Evolutionary conservation across 176 grass and related monocot species (phyloP), one percentile per base, ranked within the genome.

Genomic region (Melocanna baccifera): DNA sequence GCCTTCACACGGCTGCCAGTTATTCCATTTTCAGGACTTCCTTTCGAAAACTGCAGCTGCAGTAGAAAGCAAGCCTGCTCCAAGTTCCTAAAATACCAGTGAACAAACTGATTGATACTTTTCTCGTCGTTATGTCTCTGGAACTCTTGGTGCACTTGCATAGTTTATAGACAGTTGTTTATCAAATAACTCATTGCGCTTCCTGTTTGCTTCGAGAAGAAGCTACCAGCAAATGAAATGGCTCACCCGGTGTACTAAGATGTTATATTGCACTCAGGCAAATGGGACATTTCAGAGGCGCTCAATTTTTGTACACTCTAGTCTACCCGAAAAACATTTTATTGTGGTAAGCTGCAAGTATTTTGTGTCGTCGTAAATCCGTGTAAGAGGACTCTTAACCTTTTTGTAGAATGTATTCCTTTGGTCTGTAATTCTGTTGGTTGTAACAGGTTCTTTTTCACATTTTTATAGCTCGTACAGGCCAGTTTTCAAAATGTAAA

Each of bases 341-440:
- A 39, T 37, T 67, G 64, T 47, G 19, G 57, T 59, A 71, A 83
- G 61, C 67, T 51, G 73, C 11, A 43, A 42, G 55, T 76, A 22
- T 87, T 56, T 68, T 87, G 50, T 62, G 46, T 73, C n/a, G 22
- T 59, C 75, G 89, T 87, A 91, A 69, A 83, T 86, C 74, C 7
- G 22, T 74, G 30, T 23, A 45, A 69, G 51, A 29, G 80, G 48
- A 10, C 2, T 25, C 15, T 69, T 69, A 32, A 28, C 68, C 73
- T 73, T 23, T 73, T 12, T 76, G 36, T 82, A 75, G 67, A 34
- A 68, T 67, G 34, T 53, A 3, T 28, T 28, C 48, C 6, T 32
- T 19, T 15, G 73, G 6, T 34, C 11, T 71, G 41, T 55, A 28
- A 22, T 58, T 61, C 9, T 40, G 28, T 15, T 58, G 12, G 62